A percentile compares a stretch with the other conserved stretches of the same genome.
Conservation (phyloP, 108 stramenopile species). For the Cyclotella kingstonii region DNA sequence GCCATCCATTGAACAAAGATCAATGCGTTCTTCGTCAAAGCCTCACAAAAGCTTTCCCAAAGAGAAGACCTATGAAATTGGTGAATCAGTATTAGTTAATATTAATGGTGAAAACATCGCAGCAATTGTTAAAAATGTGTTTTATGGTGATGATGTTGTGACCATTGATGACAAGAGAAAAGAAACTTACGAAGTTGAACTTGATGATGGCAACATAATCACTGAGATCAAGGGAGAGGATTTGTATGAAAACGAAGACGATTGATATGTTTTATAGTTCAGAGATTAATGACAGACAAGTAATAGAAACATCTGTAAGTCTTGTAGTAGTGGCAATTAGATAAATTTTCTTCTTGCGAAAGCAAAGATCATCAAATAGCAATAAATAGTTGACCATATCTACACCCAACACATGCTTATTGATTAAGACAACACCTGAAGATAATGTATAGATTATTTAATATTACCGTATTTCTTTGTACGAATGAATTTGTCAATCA, state of each 20-base stretch:
- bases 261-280: too few relatives aligned
- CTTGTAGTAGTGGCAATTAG: too few relatives aligned
- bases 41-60: neutral
- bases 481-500: neutral
- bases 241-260: slow-evolving; percentile 12
- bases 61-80: slow-evolving; percentile 16
- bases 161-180: neutral
- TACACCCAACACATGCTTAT: too few relatives aligned
- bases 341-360: too few relatives aligned
- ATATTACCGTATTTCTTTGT: neutral
- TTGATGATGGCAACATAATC: slow-evolving; percentile 17
- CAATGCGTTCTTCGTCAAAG: neutral
- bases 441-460: neutral
- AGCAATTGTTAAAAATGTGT: slow-evolving; percentile 32
- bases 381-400: too few relatives aligned
- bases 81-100: slow-evolving; percentile 27
- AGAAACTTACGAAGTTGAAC: slow-evolving; percentile 27
- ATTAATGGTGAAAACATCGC: slow-evolving; percentile 1
- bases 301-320: too few relatives aligned
- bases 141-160: slow-evolving; percentile 3
- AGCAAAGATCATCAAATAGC: too few relatives aligned
- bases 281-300: neutral
- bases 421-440: too few relatives aligned
- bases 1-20: neutral
- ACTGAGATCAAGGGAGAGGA: slow-evolving; percentile 2